A percentile compares a stretch with the other conserved stretches of the same genome.
Evolutionary conservation across 768 basidiomycete species (phyloP).

Genomic region (Podaxis mareebaensis): DNA sequence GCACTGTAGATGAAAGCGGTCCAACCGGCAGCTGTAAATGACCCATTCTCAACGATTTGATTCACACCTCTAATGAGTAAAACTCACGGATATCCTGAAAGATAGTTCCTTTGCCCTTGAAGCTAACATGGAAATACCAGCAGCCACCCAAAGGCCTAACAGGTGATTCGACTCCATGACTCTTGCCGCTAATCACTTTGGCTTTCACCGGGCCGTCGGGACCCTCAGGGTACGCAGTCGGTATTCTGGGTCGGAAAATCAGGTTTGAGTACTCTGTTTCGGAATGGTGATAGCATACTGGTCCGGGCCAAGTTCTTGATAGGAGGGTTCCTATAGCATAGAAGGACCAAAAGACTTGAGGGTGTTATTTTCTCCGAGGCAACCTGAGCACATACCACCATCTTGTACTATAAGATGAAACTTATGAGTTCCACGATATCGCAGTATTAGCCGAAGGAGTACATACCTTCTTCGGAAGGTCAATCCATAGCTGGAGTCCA

Average conservation of each 20-base stretch:
- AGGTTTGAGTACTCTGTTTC: background rate
- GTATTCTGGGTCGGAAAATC: conserved; percentile 47
- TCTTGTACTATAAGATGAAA: conserved; percentile 59
- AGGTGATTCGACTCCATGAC: conserved; percentile 83
- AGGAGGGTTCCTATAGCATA: conserved; percentile 62
- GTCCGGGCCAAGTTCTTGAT: conserved; percentile 75
- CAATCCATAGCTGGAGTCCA: conserved; percentile 89
- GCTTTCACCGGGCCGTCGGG: conserved; percentile 66
- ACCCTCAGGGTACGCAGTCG: conserved; percentile 72
- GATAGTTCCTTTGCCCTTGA: conserved; percentile 60
- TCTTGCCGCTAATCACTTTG: conserved; percentile 88
- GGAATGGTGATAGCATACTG: conserved; percentile 40
- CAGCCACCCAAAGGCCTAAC: conserved; percentile 91
- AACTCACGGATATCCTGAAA: conserved; percentile 83
- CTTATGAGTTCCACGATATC: conserved; percentile 19
- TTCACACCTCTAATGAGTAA: background rate
- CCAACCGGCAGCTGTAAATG: conserved; percentile 71
- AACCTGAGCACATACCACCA: conserved; percentile 48
- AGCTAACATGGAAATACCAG: conserved; percentile 85
- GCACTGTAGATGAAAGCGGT: conserved; percentile 84
- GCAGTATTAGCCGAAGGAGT: conserved; percentile 2
- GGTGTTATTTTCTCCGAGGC: background rate
- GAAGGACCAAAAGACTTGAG: background rate
- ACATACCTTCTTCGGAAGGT: conserved; percentile 68
- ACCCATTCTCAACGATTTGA: conserved; percentile 3